Base-by-base conservation (phyloP, 352 stramenopile species). In the Phytophthora sp. region DNA sequence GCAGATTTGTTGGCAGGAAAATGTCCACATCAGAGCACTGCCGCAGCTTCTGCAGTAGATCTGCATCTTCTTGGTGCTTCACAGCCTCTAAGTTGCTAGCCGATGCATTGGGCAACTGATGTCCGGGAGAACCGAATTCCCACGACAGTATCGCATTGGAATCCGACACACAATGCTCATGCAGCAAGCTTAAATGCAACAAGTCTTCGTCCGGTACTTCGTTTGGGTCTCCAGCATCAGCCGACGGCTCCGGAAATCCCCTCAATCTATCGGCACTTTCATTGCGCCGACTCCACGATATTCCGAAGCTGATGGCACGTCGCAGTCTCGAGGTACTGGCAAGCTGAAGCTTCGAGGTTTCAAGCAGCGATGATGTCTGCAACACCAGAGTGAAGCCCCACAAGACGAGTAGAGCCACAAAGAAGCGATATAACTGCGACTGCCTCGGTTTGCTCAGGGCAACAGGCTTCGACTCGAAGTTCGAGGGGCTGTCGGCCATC, bases 21-120 rank as follows among this genome's bases (percentile, higher is more conserved):
- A 87, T 76, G 37, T 87, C 74, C n/a, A 87, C 52, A 13, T 80
- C 68, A 8, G 75, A 71, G 18, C 77, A 87, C 38, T 75, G 55
- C 2, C 50, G 42, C 5, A 87, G 32, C 37, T 74, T 64, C 20
- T 72, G 44, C 18, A 84, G 41, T 27, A 75, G 38, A 42, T 66
- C 9, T 12, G 54, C 6, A 38, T 81, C 62, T 21, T 53, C n/a
- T 5, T 43, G 39, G 11, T 57, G 21, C 23, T 77, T 74, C 3
- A 77, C 27, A 30, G 53, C 53, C 12, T 67, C 30, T 15, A 53
- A 46, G 30, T 72, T 70, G 9, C 53, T 63, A 5, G 53, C 51
- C 23, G 62, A 41, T 7, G 30, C 62, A 21, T 76, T 62, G 13
- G 43, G 5, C 21, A 62, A 17, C 50, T 74, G 65, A 50, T 74